Evolutionary conservation across 1,139 yeast species (phyloP), one percentile per base, ranked within the genome.

Genomic region (Pichia sp.): DNA sequence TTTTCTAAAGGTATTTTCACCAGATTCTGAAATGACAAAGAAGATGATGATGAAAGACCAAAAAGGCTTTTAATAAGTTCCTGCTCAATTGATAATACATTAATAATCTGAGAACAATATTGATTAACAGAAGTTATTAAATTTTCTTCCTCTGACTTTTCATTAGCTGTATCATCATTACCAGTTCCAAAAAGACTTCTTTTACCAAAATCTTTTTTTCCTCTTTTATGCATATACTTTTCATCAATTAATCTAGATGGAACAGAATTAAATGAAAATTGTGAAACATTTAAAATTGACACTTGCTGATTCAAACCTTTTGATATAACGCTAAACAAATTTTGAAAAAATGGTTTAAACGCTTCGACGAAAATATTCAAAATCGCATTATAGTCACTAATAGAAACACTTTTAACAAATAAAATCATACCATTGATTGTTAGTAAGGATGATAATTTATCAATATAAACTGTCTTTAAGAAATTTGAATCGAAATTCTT

Each of bases 31-130:
- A 78, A 83, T 30, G 69, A 70, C 4, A 66, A 52, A 20, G 65
- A 65, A 2, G 69, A 66, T 39, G 71, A 71, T 2, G 80, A 70
- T 22, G 80, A 76, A 43, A 81, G 66, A 52, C 86, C 94, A 66
- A 89, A 87, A 47, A 87, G 71, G 20, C 65, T 67, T 10, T 77
- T 77, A 20, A 83, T 59, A 49, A 87, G 80, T 54, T 76, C 80
- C 54, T 86, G 95, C 41, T 86, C 78, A 11, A 74, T 69, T 11
- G 79, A 63, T 22, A 74, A 52, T 4, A 63, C 48, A 24, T 42
- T 40, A 9, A 45, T 26, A 1, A 47, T 11, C 10, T 47, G 48
- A 6, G 46, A 47, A n/a, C 39, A 35, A 36, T 30, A 41, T 10
- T 16, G 38, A 11, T 37, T 39, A 9, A 42, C 31, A 5, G 26